These are phyloP conservation scores for Phytophthora multivora DNA, from an alignment of 352 stramenopile genomes.

Conservation along the genomic window DNA sequence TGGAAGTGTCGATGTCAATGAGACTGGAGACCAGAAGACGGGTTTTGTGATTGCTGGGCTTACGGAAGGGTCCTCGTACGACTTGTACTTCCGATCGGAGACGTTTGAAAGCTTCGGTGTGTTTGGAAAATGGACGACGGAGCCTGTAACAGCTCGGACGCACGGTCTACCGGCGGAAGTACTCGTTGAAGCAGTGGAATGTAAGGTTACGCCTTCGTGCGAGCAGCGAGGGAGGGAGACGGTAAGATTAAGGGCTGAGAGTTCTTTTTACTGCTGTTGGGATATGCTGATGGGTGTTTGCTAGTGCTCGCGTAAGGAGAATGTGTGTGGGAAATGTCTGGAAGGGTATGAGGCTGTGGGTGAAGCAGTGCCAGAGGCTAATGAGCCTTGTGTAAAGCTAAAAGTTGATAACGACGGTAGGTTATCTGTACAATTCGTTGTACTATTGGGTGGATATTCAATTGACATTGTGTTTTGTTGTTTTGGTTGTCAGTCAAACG, in stretches of 20 bases:
- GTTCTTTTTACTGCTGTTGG: neutral
- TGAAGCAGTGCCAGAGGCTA: slow-evolving; percentile 19
- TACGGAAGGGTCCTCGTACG: slow-evolving; percentile 61
- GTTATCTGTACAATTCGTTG: neutral
- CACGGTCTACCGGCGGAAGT: slow-evolving; percentile 71
- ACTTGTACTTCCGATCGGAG: slow-evolving; percentile 77
- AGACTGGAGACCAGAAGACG: slow-evolving; percentile 17
- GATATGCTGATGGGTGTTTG: no score
- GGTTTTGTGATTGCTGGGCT: slow-evolving; percentile 59
- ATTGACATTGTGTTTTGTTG: neutral
- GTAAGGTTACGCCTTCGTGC: slow-evolving; percentile 48
- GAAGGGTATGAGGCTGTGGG: slow-evolving; percentile 43
- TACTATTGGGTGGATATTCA: neutral
- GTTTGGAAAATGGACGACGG: slow-evolving; percentile 56
- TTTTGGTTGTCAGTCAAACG: slow-evolving; percentile 8
- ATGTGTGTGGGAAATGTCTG: slow-evolving; percentile 76
- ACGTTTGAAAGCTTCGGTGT: slow-evolving; percentile 78
- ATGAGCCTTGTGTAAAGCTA: slow-evolving; percentile 41
- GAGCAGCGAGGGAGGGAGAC: slow-evolving; percentile 53
- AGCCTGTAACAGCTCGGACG: slow-evolving; percentile 54
- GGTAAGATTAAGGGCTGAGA: slow-evolving; percentile 26
- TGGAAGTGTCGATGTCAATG: slow-evolving; percentile 33
- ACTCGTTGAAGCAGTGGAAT: slow-evolving; percentile 62
- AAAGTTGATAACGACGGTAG: slow-evolving; percentile 18
- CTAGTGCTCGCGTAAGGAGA: slow-evolving; percentile 52